phyloP scores from a whole-genome alignment of 2,329 filamentous ascomycete genomes.

The Penicillium sp. region DNA sequence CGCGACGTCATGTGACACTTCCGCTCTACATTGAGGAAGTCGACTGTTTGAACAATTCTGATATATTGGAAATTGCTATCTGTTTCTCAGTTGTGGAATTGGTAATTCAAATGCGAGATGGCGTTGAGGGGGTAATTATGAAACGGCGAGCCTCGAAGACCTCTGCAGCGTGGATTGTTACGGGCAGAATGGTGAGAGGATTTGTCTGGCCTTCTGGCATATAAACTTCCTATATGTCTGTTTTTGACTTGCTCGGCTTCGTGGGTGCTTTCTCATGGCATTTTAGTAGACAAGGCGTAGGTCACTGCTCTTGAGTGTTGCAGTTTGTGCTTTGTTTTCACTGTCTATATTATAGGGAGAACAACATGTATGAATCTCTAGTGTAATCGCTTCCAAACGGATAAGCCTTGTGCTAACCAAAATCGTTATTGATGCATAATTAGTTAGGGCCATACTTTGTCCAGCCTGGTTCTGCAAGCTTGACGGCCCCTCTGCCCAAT shows the following conservation, averaged over 20 bases:
- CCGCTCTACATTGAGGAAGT: background rate
- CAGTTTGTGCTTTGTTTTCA: background rate
- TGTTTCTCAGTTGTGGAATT: background rate
- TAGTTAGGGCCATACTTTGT: background rate
- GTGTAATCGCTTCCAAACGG: background rate
- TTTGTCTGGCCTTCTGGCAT: background rate
- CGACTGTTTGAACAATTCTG: background rate
- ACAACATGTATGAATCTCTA: too few species aligned
- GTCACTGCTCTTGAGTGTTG: too few species aligned
- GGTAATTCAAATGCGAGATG: background rate
- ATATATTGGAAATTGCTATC: background rate
- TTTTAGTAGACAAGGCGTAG: background rate
- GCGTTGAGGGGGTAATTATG: background rate
- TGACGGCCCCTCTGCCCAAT: background rate
- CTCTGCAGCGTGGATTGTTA: background rate
- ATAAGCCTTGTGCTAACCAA: background rate
- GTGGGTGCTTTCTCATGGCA: background rate
- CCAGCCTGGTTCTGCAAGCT: background rate
- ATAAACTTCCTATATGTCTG: background rate
- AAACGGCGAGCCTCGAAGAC: background rate
- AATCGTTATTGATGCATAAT: background rate
- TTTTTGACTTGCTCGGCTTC: too few species aligned
- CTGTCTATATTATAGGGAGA: background rate
- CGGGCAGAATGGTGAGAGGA: background rate
- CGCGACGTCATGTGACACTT: conserved; percentile 27